These are phyloP conservation scores for Punica granatum DNA, from an alignment of 345 rosid genomes.

Conservation along the genomic window DNA sequence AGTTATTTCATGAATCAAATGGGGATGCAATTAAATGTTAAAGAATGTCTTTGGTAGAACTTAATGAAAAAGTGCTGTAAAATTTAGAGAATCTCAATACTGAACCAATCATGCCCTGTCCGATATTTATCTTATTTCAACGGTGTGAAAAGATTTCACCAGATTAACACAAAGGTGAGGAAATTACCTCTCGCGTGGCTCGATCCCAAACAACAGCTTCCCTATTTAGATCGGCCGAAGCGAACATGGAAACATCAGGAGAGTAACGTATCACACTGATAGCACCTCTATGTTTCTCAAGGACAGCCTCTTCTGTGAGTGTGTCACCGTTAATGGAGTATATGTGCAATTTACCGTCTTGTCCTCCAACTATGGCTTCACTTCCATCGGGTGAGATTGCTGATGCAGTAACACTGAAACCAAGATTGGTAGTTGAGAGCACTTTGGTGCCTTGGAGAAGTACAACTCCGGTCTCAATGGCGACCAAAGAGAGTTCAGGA, in stretches of 20 bases:
- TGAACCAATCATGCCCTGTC: neutral
- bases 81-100: neutral
- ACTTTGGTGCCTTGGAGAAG: constrained; percentile 62
- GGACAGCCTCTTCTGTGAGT: constrained; percentile 65
- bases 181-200: constrained; percentile 64
- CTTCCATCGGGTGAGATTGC: constrained; percentile 81
- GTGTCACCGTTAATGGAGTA: constrained; percentile 64
- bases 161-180: neutral
- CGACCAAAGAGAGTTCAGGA: constrained; percentile 62
- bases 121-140: neutral
- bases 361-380: constrained; percentile 80
- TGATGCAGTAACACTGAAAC: constrained; percentile 73
- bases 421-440: constrained; percentile 63
- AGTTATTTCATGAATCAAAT: neutral
- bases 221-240: constrained; percentile 81
- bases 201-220: constrained; percentile 92
- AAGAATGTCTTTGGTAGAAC: too few relatives aligned
- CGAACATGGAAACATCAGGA: constrained; percentile 89
- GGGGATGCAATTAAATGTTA: neutral
- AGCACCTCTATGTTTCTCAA: constrained; percentile 89
- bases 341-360: constrained; percentile 75
- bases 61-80: neutral
- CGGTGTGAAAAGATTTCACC: neutral
- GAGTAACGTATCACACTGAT: constrained; percentile 75
- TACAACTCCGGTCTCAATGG: constrained; percentile 75